Conservation (phyloP, 345 rosid genomes). For the Theobroma cacao region DNA sequence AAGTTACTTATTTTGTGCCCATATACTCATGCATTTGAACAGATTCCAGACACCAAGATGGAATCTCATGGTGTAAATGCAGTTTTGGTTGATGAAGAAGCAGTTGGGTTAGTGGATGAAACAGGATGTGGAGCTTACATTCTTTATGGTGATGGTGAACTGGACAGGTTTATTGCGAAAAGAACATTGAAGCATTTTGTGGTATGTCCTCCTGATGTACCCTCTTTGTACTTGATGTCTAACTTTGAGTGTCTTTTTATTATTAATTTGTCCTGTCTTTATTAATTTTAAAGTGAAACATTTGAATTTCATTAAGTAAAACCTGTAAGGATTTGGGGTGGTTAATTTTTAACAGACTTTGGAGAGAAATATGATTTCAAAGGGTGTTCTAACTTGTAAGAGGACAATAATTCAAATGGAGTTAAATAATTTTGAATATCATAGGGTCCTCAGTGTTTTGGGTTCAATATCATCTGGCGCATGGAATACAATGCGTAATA, state of each 20-base stretch:
- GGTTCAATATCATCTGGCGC: too few relatives aligned
- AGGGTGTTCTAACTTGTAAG: too few relatives aligned
- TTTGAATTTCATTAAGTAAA: background rate
- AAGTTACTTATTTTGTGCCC: background rate
- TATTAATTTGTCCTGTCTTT: background rate
- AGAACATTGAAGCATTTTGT: constrained; percentile 18
- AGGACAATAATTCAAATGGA: too few relatives aligned
- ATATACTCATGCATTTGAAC: constrained; percentile 9
- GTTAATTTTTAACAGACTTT: too few relatives aligned
- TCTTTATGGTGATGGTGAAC: constrained; percentile 47
- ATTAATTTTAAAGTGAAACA: background rate
- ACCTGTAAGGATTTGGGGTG: background rate
- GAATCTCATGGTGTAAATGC: constrained; percentile 47
- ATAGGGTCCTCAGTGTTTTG: too few relatives aligned
- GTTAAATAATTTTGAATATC: too few relatives aligned
- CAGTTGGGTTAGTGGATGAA: constrained; percentile 66
- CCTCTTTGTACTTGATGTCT: background rate
- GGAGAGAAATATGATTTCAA: too few relatives aligned
- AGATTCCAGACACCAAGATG: constrained; percentile 70
- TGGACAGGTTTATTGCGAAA: constrained; percentile 37
- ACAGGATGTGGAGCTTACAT: constrained; percentile 73
- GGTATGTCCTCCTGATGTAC: constrained; percentile 16
- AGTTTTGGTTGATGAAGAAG: constrained; percentile 86
- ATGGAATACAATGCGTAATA: too few relatives aligned
- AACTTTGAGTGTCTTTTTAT: background rate